Base-by-base conservation (phyloP, 192 early-diverging fungal genomes). In the Coemansia sp. region DNA sequence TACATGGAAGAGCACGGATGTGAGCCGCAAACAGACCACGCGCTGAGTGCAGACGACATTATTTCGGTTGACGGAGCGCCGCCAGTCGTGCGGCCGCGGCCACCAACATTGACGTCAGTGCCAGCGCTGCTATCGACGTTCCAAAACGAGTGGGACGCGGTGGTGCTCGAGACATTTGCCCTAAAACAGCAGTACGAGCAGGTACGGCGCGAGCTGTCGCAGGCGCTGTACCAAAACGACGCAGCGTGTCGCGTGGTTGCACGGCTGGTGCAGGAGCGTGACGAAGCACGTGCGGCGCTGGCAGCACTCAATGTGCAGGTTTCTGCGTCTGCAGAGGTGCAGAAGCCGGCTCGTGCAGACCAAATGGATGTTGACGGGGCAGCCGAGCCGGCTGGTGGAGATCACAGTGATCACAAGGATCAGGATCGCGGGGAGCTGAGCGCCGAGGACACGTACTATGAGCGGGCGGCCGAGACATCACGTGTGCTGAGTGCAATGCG, bases 81-180 rank as follows among this genome's bases (percentile, higher is more conserved):
- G 14, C 72, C 77, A 0, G 58, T 86, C 0, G 87, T 94, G 29
- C 89, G 87, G 58, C 97, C 97, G 21, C 89, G 93, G 17, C 93
- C 93, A 35, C 94, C 97, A 22, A 87, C 90, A 9, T 78, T 92
- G 65, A 95, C 92, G 29, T 98, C 95, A 17, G 87, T 99, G 37
- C 97, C 97, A 11, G 87, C 93, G 25, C 82, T 97, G 19, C 85
- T 99, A 14, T 82, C 87, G 9, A 84, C 89, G 2, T 87, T 99
- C 38, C 97, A 99, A 69, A 93, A 93, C 72, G 97, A 99, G 71
- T 99, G 92, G 92, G 97, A 99, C 65, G 84, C 92, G n/a, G 77
- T 93, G 14, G 94, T 97, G 84, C 84, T 99, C 23, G 97, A 99
- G 83, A 92, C 95, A 2, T 93, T 91, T 71, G 88, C 87, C 37